These are phyloP conservation scores for Umbelopsis sp. DNA, from an alignment of 371 early-diverging fungal species.

Conservation along the genomic window DNA sequence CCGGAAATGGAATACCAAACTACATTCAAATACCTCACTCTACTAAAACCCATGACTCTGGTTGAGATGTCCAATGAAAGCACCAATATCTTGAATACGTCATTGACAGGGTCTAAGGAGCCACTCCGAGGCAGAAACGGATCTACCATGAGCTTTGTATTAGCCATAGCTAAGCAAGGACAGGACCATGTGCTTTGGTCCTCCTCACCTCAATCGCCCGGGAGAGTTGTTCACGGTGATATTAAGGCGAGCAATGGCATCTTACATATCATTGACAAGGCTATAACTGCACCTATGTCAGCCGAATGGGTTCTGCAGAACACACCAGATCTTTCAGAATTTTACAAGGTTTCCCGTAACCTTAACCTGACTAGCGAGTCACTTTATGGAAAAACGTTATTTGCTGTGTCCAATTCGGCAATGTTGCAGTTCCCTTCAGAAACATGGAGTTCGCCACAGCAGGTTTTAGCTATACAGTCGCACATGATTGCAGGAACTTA, in stretches of 20 bases:
- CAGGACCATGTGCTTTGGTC: neutral
- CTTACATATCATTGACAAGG: slow-evolving; percentile 20
- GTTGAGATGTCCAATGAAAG: neutral
- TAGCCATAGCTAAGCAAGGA: neutral
- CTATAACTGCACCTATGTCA: neutral
- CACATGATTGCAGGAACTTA: neutral
- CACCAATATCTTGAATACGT: neutral
- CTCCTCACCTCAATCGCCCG: neutral
- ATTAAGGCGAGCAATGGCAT: slow-evolving; percentile 12
- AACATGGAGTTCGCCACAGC: neutral
- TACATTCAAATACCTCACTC: neutral
- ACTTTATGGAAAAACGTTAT: slow-evolving; percentile 12
- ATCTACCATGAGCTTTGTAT: neutral
- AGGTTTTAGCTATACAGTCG: neutral
- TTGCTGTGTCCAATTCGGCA: slow-evolving; percentile 11
- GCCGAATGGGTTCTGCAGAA: neutral
- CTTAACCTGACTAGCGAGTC: neutral
- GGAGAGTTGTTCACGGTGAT: neutral
- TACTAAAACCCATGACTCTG: neutral
- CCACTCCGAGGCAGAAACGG: neutral
- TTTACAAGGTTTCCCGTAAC: neutral
- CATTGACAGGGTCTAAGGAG: neutral
- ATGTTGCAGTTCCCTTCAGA: neutral
- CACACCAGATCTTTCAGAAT: neutral
- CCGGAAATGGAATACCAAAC: neutral